Evolutionary conservation across 495 filamentous ascomycete genomes (phyloP).

Genomic region (Penicillium riverlandense): DNA sequence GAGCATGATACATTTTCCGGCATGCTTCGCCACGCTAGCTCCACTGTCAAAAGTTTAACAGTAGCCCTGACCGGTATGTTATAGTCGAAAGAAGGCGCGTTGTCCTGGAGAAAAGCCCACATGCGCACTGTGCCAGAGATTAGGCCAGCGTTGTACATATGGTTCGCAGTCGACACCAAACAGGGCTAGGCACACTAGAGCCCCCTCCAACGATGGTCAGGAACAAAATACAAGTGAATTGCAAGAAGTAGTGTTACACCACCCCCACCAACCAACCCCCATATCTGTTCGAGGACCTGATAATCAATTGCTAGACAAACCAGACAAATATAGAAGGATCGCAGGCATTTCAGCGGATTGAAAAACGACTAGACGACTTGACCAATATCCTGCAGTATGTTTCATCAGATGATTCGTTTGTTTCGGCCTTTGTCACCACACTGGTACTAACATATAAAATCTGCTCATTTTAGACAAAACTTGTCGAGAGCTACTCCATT

Average conservation of each 20-base stretch:
- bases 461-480: neutral
- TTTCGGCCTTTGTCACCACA: neutral
- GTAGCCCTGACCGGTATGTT: neutral
- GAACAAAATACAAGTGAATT: neutral
- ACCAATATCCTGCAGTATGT: slow-evolving; percentile 13
- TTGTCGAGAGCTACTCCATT: neutral
- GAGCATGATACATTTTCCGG: too few relatives aligned
- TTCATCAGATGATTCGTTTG: neutral
- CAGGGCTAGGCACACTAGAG: neutral
- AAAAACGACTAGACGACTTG: slow-evolving; percentile 17
- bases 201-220: neutral
- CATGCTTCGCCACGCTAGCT: too few relatives aligned
- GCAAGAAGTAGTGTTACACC: neutral
- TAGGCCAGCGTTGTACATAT: slow-evolving; percentile 29
- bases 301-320: neutral
- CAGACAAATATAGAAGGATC: neutral
- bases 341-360: slow-evolving; percentile 14
- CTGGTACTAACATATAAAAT: neutral
- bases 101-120: slow-evolving; percentile 32
- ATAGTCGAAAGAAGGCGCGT: slow-evolving; percentile 33
- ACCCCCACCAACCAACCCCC: neutral
- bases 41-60: neutral
- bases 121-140: slow-evolving; percentile 28
- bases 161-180: slow-evolving; percentile 6
- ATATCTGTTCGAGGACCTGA: too few relatives aligned